Evolutionary conservation across 1,284 basidiomycete species (phyloP).

Genomic region (Filobasidium uniguttulatum): DNA sequence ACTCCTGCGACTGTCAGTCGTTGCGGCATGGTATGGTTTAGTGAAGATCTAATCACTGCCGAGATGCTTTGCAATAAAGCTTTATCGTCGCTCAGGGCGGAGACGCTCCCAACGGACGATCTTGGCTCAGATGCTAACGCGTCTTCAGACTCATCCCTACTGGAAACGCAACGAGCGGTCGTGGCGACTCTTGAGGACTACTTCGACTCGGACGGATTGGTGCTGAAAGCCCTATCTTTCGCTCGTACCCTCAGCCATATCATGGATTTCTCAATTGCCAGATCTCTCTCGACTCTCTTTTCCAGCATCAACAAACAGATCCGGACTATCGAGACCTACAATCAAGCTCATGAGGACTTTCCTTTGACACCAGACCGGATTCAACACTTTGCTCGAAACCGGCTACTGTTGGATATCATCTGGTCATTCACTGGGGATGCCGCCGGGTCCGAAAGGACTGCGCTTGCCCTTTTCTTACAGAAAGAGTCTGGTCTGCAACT

Average conservation of each 20-base stretch:
- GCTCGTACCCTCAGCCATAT: constrained; percentile 82
- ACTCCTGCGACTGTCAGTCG: constrained; percentile 98
- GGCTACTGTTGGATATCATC: constrained; percentile 81
- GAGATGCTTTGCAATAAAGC: constrained; percentile 87
- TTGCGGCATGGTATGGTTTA: constrained; percentile 99
- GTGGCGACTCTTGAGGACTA: constrained; percentile 63
- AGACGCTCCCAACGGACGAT: constrained; percentile 36
- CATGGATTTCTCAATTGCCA: constrained; percentile 92
- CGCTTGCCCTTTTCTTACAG: constrained; percentile 78
- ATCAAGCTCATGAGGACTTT: constrained; percentile 87
- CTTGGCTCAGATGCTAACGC: constrained; percentile 37
- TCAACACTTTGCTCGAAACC: constrained; percentile 79
- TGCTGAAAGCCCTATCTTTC: constrained; percentile 61
- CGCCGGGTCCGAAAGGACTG: constrained; percentile 72
- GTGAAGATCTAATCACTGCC: constrained; percentile 82
- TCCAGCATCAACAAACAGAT: constrained; percentile 93
- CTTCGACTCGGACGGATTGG: constrained; percentile 70
- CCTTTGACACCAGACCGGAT: constrained; percentile 70
- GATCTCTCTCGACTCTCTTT: constrained; percentile 89
- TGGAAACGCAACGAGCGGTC: constrained; percentile 62
- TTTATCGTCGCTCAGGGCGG: constrained; percentile 35
- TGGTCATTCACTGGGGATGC: constrained; percentile 99
- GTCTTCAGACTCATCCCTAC: constrained; percentile 49
- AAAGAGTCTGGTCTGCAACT: constrained; percentile 79
- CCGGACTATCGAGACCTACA: constrained; percentile 88